Base-by-base conservation (phyloP, 2,329 filamentous ascomycete genomes). In the Penicillium brasilianum region DNA sequence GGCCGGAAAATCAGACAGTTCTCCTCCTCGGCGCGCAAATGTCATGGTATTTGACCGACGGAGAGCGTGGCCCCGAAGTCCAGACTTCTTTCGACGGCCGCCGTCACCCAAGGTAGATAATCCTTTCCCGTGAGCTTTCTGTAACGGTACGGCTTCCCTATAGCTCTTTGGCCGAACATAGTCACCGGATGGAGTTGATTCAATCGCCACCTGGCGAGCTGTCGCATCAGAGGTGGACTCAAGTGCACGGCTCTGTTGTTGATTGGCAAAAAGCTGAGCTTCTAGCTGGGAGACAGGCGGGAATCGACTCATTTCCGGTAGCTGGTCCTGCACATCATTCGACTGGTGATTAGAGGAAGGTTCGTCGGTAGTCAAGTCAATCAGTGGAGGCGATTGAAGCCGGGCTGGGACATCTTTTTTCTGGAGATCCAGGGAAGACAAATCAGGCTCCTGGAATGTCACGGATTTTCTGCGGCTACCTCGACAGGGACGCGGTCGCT, bases 261-360 rank as follows among this genome's bases (percentile, higher is more conserved):
- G 67, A 14, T 66, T 67, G 34, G 73, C 69, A 30, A 75, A 52
- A 34, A 73, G 64, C 48, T 75, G 74, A 7, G 76, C 75, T 56
- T 77, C 75, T n/a, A 73, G 57, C 49, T 78, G 76, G 28, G 75
- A 78, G 25, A 78, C 71, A 32, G 76, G 76, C 28, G 76, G 76
- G 55, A 77, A 78, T 10, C 68, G 71, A 22, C 62, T 61, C 49
- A 75, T 72, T 46, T 71, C 68, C 14, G 59, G 60, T 16, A 71
- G 59, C 53, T 58, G 43, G 11, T 63, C 63, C 28, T 65, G 64
- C 13, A 56, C 37, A 39, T 44, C 39, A 76, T 77, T 28, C 69
- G 74, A 20, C 36, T 54, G 50, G 72, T 44, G 68, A 22, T 70
- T 64, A 60, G 75, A 73, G 53, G 74, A 70, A 34, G 71, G 49